A percentile compares a stretch with the other conserved stretches of the same genome.
phyloP scores from a whole-genome alignment of 2,329 filamentous ascomycete genomes.

The Phaeosphaeriaceae sp. region DNA sequence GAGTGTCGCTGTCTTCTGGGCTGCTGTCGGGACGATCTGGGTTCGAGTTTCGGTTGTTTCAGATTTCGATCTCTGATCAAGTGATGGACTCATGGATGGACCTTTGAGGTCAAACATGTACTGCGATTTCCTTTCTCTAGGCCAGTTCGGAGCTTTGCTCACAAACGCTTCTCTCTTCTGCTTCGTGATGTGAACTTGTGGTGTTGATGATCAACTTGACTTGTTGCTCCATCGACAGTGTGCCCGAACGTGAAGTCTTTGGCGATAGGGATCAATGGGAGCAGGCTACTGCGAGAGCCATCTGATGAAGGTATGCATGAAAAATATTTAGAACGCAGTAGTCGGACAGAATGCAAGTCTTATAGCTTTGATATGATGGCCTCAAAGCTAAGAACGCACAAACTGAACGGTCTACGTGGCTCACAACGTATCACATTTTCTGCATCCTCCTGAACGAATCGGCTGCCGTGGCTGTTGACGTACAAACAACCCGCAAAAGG shows the following conservation, averaged over 20 bases:
- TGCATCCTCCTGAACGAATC: background rate
- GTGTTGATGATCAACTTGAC: slow-evolving; percentile 1
- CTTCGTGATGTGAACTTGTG: slow-evolving; percentile 7
- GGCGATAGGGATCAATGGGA: background rate
- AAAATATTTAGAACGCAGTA: background rate
- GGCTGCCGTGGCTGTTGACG: background rate
- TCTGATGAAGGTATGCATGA: background rate
- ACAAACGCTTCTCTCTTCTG: slow-evolving; percentile 8
- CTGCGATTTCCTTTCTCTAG: slow-evolving; percentile 11
- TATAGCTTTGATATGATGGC: slow-evolving; percentile 6
- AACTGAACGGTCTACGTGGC: background rate
- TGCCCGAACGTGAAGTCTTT: background rate
- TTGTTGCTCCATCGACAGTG: background rate
- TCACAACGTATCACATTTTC: background rate
- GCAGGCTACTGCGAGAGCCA: background rate
- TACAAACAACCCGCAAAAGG: background rate
- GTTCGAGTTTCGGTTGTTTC: slow-evolving; percentile 12
- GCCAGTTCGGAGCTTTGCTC: slow-evolving; percentile 23
- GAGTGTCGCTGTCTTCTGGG: slow-evolving; percentile 14
- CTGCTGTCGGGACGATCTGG: slow-evolving; percentile 16
- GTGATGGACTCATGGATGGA: slow-evolving; percentile 19
- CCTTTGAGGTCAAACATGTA: slow-evolving; percentile 14
- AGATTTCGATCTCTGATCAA: slow-evolving; percentile 21
- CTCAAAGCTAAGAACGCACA: slow-evolving; percentile 7
- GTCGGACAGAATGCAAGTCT: slow-evolving; percentile 6